Base-by-base conservation (phyloP, 257 asterid genomes). In the Gentiana macrophylla region DNA sequence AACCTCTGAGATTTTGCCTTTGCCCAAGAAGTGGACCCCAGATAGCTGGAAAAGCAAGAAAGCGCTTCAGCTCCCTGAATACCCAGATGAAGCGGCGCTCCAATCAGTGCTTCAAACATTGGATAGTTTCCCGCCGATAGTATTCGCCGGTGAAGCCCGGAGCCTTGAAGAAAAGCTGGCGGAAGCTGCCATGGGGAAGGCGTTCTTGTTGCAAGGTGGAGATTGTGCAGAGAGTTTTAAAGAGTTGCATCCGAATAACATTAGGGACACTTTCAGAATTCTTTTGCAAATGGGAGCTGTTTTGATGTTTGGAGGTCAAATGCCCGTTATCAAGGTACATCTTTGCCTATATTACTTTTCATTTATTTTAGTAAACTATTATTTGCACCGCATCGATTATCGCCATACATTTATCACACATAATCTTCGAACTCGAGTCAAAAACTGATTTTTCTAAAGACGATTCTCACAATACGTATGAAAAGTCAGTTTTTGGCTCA, bases 211-310 rank as follows among this genome's bases (percentile, higher is more conserved):
- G 4, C 95, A 86, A 52, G 95, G 94, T 0, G 95, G 95, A 13
- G 95, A 86, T 73, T 86, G 95, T 41, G 95, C 95, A 0, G 95
- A 86, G 81, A 86, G 95, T 68, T 86, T 86, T 54, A 83, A 86
- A 54, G 95, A 86, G 77, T 86, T 86, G 56, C 72, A 72, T 68
- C 94, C 88, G 1, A 79, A 77, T 71, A 83, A 86, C 45, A 86
- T 86, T 1, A 72, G 95, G 50, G 95, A 86, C 60, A 86, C 95
- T 54, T 83, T 86, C 70, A 75, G 95, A 56, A 73, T 86, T 56
- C 60, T 86, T 4, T 84, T 86, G 15, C 95, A 86, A 67, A 86
- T 86, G 95, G 94, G 95, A 12, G 88, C 71, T 50, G 95, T 86
- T 62, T 69, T 86, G 66, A 79, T 78, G 87, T 86, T 80, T 63